These are phyloP conservation scores for Zanthoxylum bungeanum DNA, from an alignment of 345 rosid species.

Conservation along the genomic window DNA sequence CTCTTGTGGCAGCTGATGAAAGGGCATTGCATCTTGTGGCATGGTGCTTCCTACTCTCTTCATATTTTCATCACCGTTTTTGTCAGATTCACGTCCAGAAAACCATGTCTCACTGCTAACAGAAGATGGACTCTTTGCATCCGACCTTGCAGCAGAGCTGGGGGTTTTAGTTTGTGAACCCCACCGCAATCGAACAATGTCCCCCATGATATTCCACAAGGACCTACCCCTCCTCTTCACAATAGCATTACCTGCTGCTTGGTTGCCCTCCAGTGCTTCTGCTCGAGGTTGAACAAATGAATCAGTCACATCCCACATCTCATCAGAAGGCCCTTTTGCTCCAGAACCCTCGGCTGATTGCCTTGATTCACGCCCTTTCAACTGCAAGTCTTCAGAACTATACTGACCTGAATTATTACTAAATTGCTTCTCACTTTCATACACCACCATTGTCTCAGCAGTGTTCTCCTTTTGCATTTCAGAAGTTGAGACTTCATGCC, in stretches of 20 bases:
- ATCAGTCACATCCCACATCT: slow-evolving; percentile 74
- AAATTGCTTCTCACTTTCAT: slow-evolving; percentile 32
- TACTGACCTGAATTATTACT: slow-evolving; percentile 29
- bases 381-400: slow-evolving; percentile 26
- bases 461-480: slow-evolving; percentile 31
- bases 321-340: slow-evolving; percentile 79
- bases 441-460: slow-evolving; percentile 16
- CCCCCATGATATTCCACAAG: slow-evolving; percentile 70
- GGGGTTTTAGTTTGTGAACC: slow-evolving; percentile 58
- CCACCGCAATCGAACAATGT: slow-evolving; percentile 69
- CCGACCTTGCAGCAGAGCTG: slow-evolving; percentile 43
- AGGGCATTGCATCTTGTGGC: slow-evolving; percentile 37
- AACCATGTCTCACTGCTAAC: slow-evolving; percentile 67
- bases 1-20: slow-evolving; percentile 32
- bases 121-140: slow-evolving; percentile 64
- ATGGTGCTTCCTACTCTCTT: slow-evolving; percentile 36
- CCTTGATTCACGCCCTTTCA: slow-evolving; percentile 39
- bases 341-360: slow-evolving; percentile 48
- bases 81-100: slow-evolving; percentile 79
- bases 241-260: slow-evolving; percentile 32
- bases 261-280: slow-evolving; percentile 38
- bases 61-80: slow-evolving; percentile 48
- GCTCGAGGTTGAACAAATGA: slow-evolving; percentile 44
- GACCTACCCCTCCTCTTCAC: slow-evolving; percentile 65
- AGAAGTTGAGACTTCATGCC: slow-evolving; percentile 46